Base-by-base conservation (phyloP, 2,329 filamentous ascomycete genomes). In the Exophiala bonariae region DNA sequence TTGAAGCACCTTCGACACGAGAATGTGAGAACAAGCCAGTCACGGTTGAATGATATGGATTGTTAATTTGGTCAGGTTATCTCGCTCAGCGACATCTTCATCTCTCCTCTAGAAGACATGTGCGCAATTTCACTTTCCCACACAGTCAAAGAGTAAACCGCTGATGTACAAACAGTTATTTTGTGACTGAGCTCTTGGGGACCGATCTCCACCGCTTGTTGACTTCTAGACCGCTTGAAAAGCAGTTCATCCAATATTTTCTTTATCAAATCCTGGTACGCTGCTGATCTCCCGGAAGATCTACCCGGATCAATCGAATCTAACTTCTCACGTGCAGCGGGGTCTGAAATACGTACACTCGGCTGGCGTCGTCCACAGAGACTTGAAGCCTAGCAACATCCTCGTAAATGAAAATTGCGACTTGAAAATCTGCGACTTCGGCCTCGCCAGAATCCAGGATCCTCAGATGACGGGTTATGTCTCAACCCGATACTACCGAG, bases 161-260 rank as follows among this genome's bases (percentile, higher is more conserved):
- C 51, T 56, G 26, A 40, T 46, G 48, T 35, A 17, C 11, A 35
- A 45, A 32, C 65, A 95, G 89, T 71, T 96, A 97, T 77, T 96
- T 96, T 66, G 93, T 99, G 64, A 99, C 93, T 62, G 93, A 99
- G 72, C 83, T 99, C 49, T 82, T 99, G 56, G 93, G 93, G 49
- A 99, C 93, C 64, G 93, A 99, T 71, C 79, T 99, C 56, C 93
- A 99, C 75, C 85, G 93, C 58, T 82, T 99, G 54, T 82, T 99
- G 61, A 97, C 92, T 41, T 97, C 93, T 38, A 80, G 93, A 66
- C 93, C 93, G 18, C 83, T 99, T 43, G 93, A 99, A 79, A 97
- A 96, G 76, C 93, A 99, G 71, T 99, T 99, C 71, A 97, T 99
- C 63, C 93, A 99, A 75, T 99, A 99, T 75, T 99, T 99, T 70